Base-by-base conservation (phyloP, 2,329 filamentous ascomycete species). In the Aspergillus sp. region DNA sequence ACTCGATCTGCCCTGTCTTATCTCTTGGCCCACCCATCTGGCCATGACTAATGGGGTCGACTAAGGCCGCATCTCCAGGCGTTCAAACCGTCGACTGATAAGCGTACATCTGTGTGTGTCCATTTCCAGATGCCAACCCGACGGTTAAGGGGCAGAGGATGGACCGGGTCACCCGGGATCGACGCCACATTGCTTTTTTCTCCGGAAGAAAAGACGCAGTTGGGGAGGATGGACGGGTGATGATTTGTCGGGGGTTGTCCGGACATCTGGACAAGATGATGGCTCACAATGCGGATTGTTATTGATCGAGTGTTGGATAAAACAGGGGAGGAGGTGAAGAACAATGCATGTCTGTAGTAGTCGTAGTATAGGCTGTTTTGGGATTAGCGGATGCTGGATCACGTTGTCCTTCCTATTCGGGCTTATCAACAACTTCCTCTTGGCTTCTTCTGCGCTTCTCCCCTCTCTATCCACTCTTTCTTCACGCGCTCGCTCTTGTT, bases 81-180 rank as follows among this genome's bases (percentile, higher is more conserved):
- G 36, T 49, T 45, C 30, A 35, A 32, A 36, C 41, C 44, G 50
- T 47, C 52, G 47, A 52, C 49, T 55, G 53, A 55, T 55, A 55
- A 55, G 53, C 45, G 43, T 45, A 30, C 45, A 45, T 42, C 10
- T 19, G 17, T 17, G 14, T 43, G 16, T n/a, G 11, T 45, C 33
- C 19, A 2, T 40, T 47, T 47, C 32, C 38, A 14, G 19, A 14
- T 40, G 30, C 45, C 24, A 11, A 38, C 13, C 16, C 13, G 35
- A 38, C 22, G 16, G 35, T 36, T 36, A 36, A 36, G 35, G 35
- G 35, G 35, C 35, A 14, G 35, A 8, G 14, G 35, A 36, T 17
- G 35, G 2, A 4, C 3, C 22, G 22, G 22, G 22, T 7, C 22
- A 22, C 22, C 35, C 16, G 35, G 35, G 35, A 38, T 38, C 35